Evolutionary conservation across 495 filamentous ascomycete species (phyloP).

Genomic region (Neurospora sublineolata): DNA sequence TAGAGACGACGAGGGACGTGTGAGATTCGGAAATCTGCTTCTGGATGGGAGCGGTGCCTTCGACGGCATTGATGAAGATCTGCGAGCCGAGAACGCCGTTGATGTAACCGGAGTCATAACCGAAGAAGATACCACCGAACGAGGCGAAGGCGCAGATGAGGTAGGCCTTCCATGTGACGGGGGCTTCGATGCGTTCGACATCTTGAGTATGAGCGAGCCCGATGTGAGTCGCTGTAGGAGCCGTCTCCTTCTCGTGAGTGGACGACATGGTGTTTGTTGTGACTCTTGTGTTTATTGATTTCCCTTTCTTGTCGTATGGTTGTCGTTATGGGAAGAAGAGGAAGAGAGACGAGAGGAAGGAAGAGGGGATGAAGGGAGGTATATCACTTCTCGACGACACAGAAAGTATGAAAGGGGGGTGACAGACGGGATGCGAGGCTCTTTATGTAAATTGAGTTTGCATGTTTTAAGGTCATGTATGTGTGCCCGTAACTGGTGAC

Average conservation of each 20-base stretch:
- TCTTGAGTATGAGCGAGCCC: constrained; percentile 22
- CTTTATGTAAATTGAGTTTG: not conserved
- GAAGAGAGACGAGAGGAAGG: not conserved
- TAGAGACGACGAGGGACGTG: constrained; percentile 59
- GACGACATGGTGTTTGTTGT: constrained; percentile 12
- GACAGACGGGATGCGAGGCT: not conserved
- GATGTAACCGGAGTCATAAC: constrained; percentile 56
- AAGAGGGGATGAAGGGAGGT: not conserved
- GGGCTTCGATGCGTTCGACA: constrained; percentile 47
- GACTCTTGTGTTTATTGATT: not conserved
- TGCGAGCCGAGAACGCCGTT: constrained; percentile 45
- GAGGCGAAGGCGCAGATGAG: constrained; percentile 58
- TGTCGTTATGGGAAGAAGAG: not conserved
- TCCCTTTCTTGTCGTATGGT: not conserved
- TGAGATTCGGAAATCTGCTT: constrained; percentile 17
- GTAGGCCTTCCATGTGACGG: constrained; percentile 55
- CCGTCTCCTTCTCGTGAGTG: constrained; percentile 13
- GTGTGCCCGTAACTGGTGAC: not conserved
- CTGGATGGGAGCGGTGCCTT: constrained; percentile 11
- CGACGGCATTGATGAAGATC: constrained; percentile 38
- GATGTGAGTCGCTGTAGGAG: constrained; percentile 5
- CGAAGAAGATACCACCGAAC: constrained; percentile 60
- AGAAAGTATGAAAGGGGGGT: not conserved
- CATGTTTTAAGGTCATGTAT: not conserved
- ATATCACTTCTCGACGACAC: not conserved